A percentile compares a stretch with the other conserved stretches of the same genome.
phyloP scores from a whole-genome alignment of 1,139 yeast genomes.

The Kluyveromyces marxianus region DNA sequence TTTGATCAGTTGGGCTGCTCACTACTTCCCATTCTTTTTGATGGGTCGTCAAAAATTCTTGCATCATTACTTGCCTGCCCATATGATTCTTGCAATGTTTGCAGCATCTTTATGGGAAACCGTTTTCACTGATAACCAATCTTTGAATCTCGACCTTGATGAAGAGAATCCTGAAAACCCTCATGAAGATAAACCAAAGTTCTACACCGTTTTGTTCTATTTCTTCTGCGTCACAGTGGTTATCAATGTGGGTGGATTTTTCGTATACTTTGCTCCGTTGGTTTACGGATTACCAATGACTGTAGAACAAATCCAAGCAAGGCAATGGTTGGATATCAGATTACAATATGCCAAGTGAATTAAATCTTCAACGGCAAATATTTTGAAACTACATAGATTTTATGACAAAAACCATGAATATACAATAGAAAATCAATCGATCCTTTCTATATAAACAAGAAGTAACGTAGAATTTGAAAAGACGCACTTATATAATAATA shows the following conservation, averaged over 20 bases:
- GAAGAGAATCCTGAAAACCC: constrained; percentile 25
- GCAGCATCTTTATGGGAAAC: constrained; percentile 80
- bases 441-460: no score
- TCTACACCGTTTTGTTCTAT: constrained; percentile 25
- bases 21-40: constrained; percentile 82
- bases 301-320: constrained; percentile 54
- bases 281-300: constrained; percentile 72
- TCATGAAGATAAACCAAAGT: constrained; percentile 18
- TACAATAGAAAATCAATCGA: no score
- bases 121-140: constrained; percentile 56
- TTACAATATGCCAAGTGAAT: constrained; percentile 72
- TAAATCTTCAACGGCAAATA: background rate
- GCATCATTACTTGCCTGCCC: constrained; percentile 96
- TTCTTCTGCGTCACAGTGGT: constrained; percentile 38
- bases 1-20: constrained; percentile 80
- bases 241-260: constrained; percentile 50
- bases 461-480: no score
- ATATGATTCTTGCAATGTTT: constrained; percentile 76
- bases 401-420: no score
- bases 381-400: no score
- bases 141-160: constrained; percentile 24
- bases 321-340: constrained; percentile 79
- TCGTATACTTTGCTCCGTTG: constrained; percentile 71
- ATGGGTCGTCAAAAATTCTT: constrained; percentile 91
- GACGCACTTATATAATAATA: no score